phyloP scores from a whole-genome alignment of 2,329 filamentous ascomycete species.

The Daldinia eschscholtzii region DNA sequence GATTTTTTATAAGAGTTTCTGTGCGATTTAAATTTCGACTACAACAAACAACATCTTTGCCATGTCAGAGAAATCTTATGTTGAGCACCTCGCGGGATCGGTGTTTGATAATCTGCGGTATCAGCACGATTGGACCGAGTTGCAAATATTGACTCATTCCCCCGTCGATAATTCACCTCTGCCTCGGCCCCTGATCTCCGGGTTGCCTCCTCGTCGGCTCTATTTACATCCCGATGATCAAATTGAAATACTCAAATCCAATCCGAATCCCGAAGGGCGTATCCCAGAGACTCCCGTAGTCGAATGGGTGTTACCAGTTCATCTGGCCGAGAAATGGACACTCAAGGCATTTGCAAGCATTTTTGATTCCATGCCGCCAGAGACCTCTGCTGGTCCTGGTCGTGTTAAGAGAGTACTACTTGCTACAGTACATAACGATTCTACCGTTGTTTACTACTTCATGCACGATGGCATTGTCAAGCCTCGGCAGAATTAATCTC shows the following conservation, averaged over 20 bases:
- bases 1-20: constrained; percentile 10
- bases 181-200: constrained; percentile 75
- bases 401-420: constrained; percentile 78
- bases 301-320: constrained; percentile 83
- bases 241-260: constrained; percentile 75
- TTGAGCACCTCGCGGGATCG: constrained; percentile 64
- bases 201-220: constrained; percentile 77
- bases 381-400: constrained; percentile 58
- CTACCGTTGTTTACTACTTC: constrained; percentile 86
- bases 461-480: constrained; percentile 90
- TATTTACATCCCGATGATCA: constrained; percentile 89
- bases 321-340: constrained; percentile 79
- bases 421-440: constrained; percentile 81
- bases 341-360: constrained; percentile 74
- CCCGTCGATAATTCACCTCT: constrained; percentile 55
- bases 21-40: constrained; percentile 1
- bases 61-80: constrained; percentile 46
- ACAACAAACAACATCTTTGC: constrained; percentile 24
- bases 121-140: constrained; percentile 79
- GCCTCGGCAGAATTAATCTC: constrained; percentile 79
- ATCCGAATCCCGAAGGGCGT: constrained; percentile 61
- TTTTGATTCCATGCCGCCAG: constrained; percentile 72
- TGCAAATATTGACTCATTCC: constrained; percentile 66
- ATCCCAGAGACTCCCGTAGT: constrained; percentile 66
- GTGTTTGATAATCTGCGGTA: constrained; percentile 79